Conservation (phyloP, 2,329 filamentous ascomycete genomes). For the Ophiostoma novo-ulmi region DNA sequence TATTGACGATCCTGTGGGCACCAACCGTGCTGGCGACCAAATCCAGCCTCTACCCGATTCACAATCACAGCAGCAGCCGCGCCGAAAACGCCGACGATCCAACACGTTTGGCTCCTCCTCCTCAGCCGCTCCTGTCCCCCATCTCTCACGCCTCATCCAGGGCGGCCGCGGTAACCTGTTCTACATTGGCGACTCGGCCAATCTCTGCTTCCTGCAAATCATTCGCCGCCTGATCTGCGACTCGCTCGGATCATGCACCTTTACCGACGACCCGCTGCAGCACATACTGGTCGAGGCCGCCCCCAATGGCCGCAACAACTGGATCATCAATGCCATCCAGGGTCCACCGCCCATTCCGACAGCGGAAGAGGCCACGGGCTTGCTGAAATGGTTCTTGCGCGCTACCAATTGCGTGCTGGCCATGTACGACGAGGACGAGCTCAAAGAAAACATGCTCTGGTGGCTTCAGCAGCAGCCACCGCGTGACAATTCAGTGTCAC, state of each 20-base stretch:
- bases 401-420: slow-evolving; percentile 32
- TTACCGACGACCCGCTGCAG: slow-evolving; percentile 36
- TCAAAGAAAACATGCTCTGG: slow-evolving; percentile 29
- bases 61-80: slow-evolving; percentile 3
- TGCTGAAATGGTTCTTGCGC: slow-evolving; percentile 34
- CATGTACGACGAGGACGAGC: slow-evolving; percentile 34
- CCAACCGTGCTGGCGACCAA: background rate
- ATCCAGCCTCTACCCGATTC: background rate
- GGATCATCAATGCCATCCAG: slow-evolving; percentile 28
- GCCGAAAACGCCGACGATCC: slow-evolving; percentile 20
- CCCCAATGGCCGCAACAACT: slow-evolving; percentile 32
- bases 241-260: slow-evolving; percentile 33
- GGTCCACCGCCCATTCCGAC: slow-evolving; percentile 28
- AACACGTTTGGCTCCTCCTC: slow-evolving; percentile 7
- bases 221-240: slow-evolving; percentile 34
- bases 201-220: slow-evolving; percentile 35
- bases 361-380: slow-evolving; percentile 29
- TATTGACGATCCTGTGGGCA: slow-evolving; percentile 13
- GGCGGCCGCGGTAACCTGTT: slow-evolving; percentile 35
- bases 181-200: slow-evolving; percentile 38
- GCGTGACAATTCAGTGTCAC: slow-evolving; percentile 14
- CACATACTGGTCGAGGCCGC: slow-evolving; percentile 35
- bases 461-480: slow-evolving; percentile 31
- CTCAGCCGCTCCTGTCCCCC: slow-evolving; percentile 26
- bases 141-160: slow-evolving; percentile 33